These are phyloP conservation scores for Scytalidium sp. DNA, from an alignment of 2,329 filamentous ascomycete genomes.

Conservation along the genomic window DNA sequence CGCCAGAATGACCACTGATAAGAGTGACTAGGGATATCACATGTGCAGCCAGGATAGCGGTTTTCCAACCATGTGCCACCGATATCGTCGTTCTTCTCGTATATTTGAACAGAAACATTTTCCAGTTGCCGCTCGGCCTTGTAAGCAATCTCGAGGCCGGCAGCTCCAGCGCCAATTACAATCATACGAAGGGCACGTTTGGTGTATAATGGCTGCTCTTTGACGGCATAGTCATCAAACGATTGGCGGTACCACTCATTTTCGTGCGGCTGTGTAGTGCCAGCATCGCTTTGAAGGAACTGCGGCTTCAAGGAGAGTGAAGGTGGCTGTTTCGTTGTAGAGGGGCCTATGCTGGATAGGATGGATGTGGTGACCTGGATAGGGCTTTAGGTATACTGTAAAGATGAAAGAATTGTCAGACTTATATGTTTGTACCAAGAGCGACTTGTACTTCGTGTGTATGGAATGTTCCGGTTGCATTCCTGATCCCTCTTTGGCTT, in stretches of 20 bases:
- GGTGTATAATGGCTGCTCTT: conserved; percentile 11
- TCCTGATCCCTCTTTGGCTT: too few species aligned
- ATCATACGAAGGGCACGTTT: conserved; percentile 23
- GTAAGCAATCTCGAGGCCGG: conserved; percentile 44
- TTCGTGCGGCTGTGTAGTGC: conserved; percentile 7
- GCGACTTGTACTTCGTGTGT: too few species aligned
- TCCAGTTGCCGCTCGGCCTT: conserved; percentile 36
- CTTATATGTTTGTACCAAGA: too few species aligned
- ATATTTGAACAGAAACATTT: conserved; percentile 29
- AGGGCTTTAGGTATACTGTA: too few species aligned
- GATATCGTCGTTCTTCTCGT: conserved; percentile 49
- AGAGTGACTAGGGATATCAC: conserved; percentile 54
- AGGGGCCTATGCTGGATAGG: too few species aligned
- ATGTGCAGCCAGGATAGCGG: conserved; percentile 51
- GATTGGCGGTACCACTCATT: conserved; percentile 18
- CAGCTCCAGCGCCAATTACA: conserved; percentile 44
- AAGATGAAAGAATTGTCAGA: too few species aligned
- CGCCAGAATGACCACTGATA: conserved; percentile 55
- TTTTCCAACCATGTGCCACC: conserved; percentile 58
- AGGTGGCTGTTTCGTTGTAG: too few species aligned
- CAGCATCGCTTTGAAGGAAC: too few species aligned
- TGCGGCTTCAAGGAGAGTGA: too few species aligned
- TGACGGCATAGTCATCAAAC: conserved; percentile 14
- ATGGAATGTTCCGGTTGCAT: too few species aligned
- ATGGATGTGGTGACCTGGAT: too few species aligned